Evolutionary conservation across 176 grass and related monocot species (phyloP).

Genomic region (Elymus sibiricus): DNA sequence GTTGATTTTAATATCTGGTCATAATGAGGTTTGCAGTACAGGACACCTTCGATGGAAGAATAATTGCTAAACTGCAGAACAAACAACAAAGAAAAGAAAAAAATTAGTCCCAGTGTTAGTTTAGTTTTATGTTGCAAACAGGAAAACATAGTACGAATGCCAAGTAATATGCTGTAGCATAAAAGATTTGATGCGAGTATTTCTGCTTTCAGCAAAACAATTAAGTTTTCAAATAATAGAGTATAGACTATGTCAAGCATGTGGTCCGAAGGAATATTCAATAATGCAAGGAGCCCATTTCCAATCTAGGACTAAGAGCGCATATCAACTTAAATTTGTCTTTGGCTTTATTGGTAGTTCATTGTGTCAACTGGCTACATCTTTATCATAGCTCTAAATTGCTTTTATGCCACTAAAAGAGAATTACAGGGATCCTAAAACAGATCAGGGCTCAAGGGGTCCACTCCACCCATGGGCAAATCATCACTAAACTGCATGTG

Average conservation of each 20-base stretch:
- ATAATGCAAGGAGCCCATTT: constrained; percentile 19
- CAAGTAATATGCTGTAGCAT: background rate
- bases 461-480: background rate
- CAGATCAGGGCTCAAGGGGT: background rate
- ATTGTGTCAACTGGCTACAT: constrained; percentile 17
- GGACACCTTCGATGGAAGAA: constrained; percentile 79
- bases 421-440: background rate
- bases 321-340: constrained; percentile 1
- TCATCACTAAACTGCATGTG: background rate
- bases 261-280: constrained; percentile 14
- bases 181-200: background rate
- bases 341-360: background rate
- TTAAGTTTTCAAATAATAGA: background rate
- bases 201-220: constrained; percentile 28
- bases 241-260: background rate
- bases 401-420: background rate
- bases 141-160: background rate
- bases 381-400: constrained; percentile 6
- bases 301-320: background rate
- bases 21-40: constrained; percentile 99
- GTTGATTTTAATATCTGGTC: constrained; percentile 95
- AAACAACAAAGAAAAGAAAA: constrained; percentile 30
- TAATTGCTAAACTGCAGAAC: constrained; percentile 94
- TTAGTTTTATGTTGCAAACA: constrained; percentile 3
- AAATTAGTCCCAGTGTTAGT: background rate